Conservation (phyloP, 805 yeast genomes). For the Spathaspora girioi region DNA sequence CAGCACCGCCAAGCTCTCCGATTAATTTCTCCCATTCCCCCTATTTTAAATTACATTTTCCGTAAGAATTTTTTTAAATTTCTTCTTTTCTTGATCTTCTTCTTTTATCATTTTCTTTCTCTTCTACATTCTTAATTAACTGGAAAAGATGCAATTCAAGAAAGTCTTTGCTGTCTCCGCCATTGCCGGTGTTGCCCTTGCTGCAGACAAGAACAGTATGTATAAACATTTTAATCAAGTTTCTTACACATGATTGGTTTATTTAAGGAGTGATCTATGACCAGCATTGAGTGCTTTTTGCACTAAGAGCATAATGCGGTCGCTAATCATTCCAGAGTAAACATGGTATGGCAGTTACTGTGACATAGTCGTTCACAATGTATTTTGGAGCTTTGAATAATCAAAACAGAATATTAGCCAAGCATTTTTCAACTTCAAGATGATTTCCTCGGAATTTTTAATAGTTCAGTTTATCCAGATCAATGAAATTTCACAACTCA, state of each 20-base stretch:
- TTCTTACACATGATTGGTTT: not conserved
- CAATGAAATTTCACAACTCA: not conserved
- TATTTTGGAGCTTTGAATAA: not conserved
- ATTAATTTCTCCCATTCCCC: not conserved
- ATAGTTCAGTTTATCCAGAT: not conserved
- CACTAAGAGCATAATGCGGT: not conserved
- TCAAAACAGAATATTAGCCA: not conserved
- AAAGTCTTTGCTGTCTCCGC: slow-evolving; percentile 47
- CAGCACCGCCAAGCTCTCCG: not conserved
- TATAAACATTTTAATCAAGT: slow-evolving; percentile 5
- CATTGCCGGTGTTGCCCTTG: slow-evolving; percentile 43
- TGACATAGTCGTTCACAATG: not conserved
- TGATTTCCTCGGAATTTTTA: not conserved
- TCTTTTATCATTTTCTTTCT: slow-evolving; percentile 8
- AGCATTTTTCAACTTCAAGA: not conserved
- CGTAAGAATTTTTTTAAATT: not conserved
- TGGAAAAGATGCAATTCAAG: slow-evolving; percentile 50
- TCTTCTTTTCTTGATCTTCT: slow-evolving; percentile 6
- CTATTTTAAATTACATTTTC: slow-evolving; percentile 1
- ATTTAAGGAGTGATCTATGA: not conserved
- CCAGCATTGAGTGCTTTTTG: not conserved
- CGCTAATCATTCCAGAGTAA: not conserved
- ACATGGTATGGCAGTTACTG: not conserved
- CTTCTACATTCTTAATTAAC: slow-evolving; percentile 7
- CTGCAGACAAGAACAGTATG: slow-evolving; percentile 23